Conservation (phyloP, 306 rosid genomes). For the Dalbergia cultrata region DNA sequence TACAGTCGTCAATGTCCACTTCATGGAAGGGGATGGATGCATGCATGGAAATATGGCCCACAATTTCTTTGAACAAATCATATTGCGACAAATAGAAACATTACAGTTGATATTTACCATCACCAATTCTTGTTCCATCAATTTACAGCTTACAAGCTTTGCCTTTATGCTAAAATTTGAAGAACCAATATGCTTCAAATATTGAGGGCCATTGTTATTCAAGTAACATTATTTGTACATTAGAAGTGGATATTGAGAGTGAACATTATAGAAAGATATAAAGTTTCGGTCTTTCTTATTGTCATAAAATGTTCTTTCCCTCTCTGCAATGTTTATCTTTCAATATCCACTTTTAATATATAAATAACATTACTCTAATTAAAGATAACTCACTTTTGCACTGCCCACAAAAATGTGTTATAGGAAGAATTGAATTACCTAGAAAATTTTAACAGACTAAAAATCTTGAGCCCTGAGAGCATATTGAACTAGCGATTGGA, state of each 20-base stretch:
- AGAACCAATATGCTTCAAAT: slow-evolving; percentile 6
- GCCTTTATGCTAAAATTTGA: slow-evolving; percentile 34
- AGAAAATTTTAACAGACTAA: slow-evolving; percentile 48
- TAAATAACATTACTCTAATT: too few relatives aligned
- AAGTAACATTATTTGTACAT: neutral
- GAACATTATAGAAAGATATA: too few relatives aligned
- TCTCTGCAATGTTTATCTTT: too few relatives aligned
- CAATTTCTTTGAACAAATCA: neutral
- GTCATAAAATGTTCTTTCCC: too few relatives aligned
- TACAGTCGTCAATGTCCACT: neutral
- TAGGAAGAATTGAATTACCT: slow-evolving; percentile 48
- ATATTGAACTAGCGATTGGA: slow-evolving; percentile 38
- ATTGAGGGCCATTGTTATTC: slow-evolving; percentile 1
- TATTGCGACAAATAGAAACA: neutral
- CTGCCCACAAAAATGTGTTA: slow-evolving; percentile 8
- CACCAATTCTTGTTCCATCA: slow-evolving; percentile 13
- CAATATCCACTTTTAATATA: too few relatives aligned
- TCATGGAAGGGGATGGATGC: neutral
- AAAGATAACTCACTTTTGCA: slow-evolving; percentile 10
- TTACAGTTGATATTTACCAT: neutral
- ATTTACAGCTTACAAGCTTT: slow-evolving; percentile 40
- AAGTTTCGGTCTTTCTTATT: too few relatives aligned
- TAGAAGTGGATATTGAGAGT: too few relatives aligned
- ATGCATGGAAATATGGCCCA: slow-evolving; percentile 2
- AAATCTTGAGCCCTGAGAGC: slow-evolving; percentile 8